Conservation (phyloP, 2,329 filamentous ascomycete species). For the Chlorencoelia australis region DNA sequence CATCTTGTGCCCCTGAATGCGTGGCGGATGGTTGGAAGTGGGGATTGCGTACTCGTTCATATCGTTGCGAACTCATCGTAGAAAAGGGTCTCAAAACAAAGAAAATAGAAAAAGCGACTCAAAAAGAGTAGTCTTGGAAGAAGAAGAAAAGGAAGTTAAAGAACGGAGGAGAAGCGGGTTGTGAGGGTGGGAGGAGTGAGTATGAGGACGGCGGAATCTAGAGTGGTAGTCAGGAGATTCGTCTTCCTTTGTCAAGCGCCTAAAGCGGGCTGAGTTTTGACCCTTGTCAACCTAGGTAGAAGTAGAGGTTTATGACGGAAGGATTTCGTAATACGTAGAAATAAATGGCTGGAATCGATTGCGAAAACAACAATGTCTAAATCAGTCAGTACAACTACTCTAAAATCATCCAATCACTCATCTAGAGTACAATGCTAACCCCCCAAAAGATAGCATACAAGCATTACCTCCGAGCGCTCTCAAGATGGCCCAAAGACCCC, state of each 20-base stretch:
- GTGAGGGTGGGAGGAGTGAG: constrained; percentile 7
- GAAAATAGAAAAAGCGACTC: constrained; percentile 13
- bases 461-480: constrained; percentile 40
- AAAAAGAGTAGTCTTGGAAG: constrained; percentile 11
- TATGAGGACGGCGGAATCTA: constrained; percentile 1
- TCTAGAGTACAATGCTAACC: too few relatives aligned
- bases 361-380: constrained; percentile 20
- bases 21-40: constrained; percentile 15
- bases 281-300: too few relatives aligned
- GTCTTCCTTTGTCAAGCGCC: too few relatives aligned
- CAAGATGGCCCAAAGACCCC: constrained; percentile 53
- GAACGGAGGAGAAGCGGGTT: constrained; percentile 10
- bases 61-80: constrained; percentile 31
- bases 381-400: constrained; percentile 26
- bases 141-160: constrained; percentile 11
- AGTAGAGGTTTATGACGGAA: too few relatives aligned
- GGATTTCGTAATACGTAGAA: too few relatives aligned
- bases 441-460: constrained; percentile 32
- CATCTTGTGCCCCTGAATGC: constrained; percentile 1
- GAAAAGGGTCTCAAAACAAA: constrained; percentile 13
- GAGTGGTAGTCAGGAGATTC: background rate
- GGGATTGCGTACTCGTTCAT: constrained; percentile 43
- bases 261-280: too few relatives aligned
- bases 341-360: background rate
- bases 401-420: too few relatives aligned